Base-by-base conservation (phyloP, 345 rosid genomes). In the rapeseed (Brassica napus) region DNA sequence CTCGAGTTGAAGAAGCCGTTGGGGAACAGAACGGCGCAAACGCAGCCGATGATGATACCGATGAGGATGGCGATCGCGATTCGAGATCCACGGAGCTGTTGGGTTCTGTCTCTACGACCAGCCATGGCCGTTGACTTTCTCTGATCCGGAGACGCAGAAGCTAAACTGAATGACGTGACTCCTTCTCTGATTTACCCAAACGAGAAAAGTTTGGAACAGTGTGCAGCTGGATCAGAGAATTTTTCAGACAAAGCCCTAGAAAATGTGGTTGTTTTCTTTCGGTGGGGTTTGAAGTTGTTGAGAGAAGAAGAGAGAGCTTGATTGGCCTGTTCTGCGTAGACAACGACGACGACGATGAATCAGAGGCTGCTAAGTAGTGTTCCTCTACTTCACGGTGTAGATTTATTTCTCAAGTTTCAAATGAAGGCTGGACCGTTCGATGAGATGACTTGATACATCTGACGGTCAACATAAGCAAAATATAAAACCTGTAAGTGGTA, bases 31-130 rank as follows among this genome's bases (percentile, higher is more conserved):
- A 92, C 49, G 35, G 97, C 91, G 68, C 87, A 85, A 65, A 89
- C 78, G 83, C 97, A 92, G 1, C 98, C 97, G 14, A 89, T 76
- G 55, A 88, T 69, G 24, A 93, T 77, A 65, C 98, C 98, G 77
- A 94, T 77, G 32, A 82, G 61, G 80, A 92, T 84, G 79, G 97
- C 96, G 60, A 87, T 39, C 39, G 83, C 91, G 70, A 94, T 86
- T 82, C 96, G 88, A 81, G 97, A 93, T 88, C 88, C 87, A 37
- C 90, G 91, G 69, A 83, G 71, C n/a, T 89, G 65, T 62, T 82
- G 91, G 63, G 74, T 87, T 77, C 92, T 92, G 28, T 90, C 97
- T 82, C 90, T 86, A 71, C 96, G 97, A 80, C 73, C 86, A 78
- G 87, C 94, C 97, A 90, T 88, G 78, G 79, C 8, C 79, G 79